Evolutionary conservation across 768 basidiomycete species (phyloP).

Genomic region (Termitomyces sp.): DNA sequence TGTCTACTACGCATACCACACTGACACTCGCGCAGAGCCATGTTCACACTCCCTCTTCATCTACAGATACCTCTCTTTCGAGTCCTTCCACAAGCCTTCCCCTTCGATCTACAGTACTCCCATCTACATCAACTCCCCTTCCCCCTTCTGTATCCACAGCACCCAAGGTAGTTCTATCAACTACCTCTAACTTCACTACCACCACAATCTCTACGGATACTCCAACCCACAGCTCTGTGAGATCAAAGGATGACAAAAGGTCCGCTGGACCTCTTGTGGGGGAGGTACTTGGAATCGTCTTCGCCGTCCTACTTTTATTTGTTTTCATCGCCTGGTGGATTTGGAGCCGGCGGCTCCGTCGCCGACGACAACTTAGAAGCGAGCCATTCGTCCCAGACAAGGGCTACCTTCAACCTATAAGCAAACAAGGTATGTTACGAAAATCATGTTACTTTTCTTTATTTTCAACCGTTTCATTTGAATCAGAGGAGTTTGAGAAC

Average conservation of each 20-base stretch:
- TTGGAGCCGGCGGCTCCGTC: background rate
- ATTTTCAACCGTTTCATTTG: background rate
- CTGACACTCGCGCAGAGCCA: too few relatives aligned
- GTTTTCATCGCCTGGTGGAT: background rate
- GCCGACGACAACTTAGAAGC: background rate
- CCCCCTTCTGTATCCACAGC: background rate
- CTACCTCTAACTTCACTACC: background rate
- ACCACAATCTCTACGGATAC: background rate
- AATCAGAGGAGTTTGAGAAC: background rate
- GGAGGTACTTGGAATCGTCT: background rate
- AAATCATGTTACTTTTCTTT: background rate
- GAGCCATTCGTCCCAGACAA: background rate
- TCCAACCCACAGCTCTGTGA: background rate
- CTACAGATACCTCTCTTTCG: too few relatives aligned
- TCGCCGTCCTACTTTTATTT: background rate
- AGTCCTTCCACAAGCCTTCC: too few relatives aligned
- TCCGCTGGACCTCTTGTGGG: background rate
- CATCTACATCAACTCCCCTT: too few relatives aligned
- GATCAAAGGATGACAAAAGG: background rate
- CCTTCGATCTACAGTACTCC: too few relatives aligned
- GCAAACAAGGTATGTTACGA: background rate
- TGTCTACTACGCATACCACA: too few relatives aligned
- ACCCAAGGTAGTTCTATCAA: too few relatives aligned
- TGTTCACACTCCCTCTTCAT: too few relatives aligned
- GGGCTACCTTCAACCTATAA: background rate